Base-by-base conservation (phyloP, 1,284 basidiomycete species). In the Moniliella sp. region DNA sequence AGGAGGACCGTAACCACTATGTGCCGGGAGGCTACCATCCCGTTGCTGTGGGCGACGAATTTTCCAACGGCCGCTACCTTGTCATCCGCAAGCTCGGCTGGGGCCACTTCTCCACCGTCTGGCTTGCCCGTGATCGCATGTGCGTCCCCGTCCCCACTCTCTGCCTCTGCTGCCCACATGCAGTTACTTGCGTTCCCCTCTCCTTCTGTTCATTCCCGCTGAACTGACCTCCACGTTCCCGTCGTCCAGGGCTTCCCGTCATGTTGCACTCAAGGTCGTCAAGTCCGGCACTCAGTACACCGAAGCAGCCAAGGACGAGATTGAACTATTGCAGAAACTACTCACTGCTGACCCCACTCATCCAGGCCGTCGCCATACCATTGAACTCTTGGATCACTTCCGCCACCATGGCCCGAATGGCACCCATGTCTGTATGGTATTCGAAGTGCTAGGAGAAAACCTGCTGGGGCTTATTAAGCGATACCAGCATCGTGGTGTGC, bases 401-500 rank as follows among this genome's bases (percentile, higher is more conserved):
- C 72, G 75, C 18, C 84, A 91, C 63, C 76, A 76, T 37, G 84
- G 84, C 0, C 82, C 82, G 5, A 88, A 93, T 59, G 84, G 84
- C 29, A 76, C 72, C 14, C 84, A 93, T 62, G 78, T 93, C 44
- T 93, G 84, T 69, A 91, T 93, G 84, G 84, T 93, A 12, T 91
- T 91, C 56, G 84, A 93, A 62, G 84, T 93, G 15, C 70, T 93
- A 5, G 84, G 84, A 37, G 84, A 93, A 64, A 91, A 86, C 60
- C 66, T 93, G 7, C 70, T 93, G 0, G 83, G 83, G 2, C 70
- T 93, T 49, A 88, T n/a, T 91, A 88, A 86, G 63, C 73, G 84
- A 10, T 73, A 80, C 62, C 76, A 78, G 67, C 79, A 86, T 64
- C 78, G 79, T 50, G 84, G 84, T 41, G 82, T 93, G 0, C 83